Conservation (phyloP, 352 stramenopile genomes). For the Phytophthora chlamydospora region DNA sequence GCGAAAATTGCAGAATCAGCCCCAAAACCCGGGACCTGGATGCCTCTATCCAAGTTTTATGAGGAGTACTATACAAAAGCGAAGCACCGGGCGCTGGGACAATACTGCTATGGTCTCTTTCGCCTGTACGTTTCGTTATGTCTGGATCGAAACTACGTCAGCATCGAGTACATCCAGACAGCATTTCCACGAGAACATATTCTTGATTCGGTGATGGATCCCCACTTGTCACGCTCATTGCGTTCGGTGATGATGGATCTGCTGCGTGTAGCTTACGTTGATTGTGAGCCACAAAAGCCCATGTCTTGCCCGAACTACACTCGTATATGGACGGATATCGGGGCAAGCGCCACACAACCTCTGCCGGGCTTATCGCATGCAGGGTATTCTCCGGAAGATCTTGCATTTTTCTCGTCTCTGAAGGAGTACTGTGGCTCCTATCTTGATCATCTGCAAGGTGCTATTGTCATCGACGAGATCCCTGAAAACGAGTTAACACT, state of each 20-base stretch:
- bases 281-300: slow-evolving; percentile 70
- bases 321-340: slow-evolving; percentile 69
- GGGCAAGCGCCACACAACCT: slow-evolving; percentile 31
- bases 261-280: slow-evolving; percentile 67
- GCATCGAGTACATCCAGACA: slow-evolving; percentile 71
- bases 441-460: slow-evolving; percentile 46
- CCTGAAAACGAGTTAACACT: slow-evolving; percentile 72
- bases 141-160: slow-evolving; percentile 77
- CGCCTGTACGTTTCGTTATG: slow-evolving; percentile 75
- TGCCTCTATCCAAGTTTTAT: slow-evolving; percentile 59
- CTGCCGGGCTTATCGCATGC: slow-evolving; percentile 36
- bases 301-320: slow-evolving; percentile 72
- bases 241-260: slow-evolving; percentile 71
- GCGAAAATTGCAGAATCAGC: slow-evolving; percentile 6
- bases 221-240: slow-evolving; percentile 53
- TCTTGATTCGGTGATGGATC: slow-evolving; percentile 54
- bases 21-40: slow-evolving; percentile 40
- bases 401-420: slow-evolving; percentile 55
- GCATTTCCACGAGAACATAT: slow-evolving; percentile 66
- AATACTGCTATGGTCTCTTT: slow-evolving; percentile 78
- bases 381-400: slow-evolving; percentile 47
- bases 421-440: slow-evolving; percentile 56
- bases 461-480: slow-evolving; percentile 57
- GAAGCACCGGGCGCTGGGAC: slow-evolving; percentile 52
- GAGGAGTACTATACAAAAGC: slow-evolving; percentile 61